These are phyloP conservation scores for Xerophyta viscosa DNA, from an alignment of 106 monocot genomes.

Conservation along the genomic window DNA sequence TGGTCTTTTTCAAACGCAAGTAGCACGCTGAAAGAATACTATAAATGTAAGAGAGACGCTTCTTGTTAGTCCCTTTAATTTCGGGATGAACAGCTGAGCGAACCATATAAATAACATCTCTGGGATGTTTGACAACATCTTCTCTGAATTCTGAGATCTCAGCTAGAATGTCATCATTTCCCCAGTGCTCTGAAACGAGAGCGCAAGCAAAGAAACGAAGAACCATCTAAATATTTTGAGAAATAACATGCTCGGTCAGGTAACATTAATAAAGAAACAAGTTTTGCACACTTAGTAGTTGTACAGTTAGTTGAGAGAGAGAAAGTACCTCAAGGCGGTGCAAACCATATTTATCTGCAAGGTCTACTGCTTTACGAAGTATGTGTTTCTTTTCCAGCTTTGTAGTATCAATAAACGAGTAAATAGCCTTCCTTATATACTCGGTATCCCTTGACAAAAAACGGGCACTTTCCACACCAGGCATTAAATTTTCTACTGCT, in stretches of 20 bases:
- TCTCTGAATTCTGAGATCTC: constrained; percentile 80
- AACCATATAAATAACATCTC: constrained; percentile 59
- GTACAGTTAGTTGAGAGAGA: too few species aligned
- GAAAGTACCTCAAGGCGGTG: constrained; percentile 57
- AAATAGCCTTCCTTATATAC: constrained; percentile 54
- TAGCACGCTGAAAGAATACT: constrained; percentile 73
- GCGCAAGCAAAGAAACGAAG: constrained; percentile 64
- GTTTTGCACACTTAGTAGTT: too few species aligned
- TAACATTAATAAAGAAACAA: neutral
- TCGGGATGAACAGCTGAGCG: constrained; percentile 55
- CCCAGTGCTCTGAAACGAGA: constrained; percentile 84
- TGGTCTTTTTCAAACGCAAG: constrained; percentile 28
- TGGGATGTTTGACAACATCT: constrained; percentile 56
- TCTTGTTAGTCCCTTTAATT: constrained; percentile 71
- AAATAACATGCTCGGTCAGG: neutral
- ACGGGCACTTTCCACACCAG: constrained; percentile 59
- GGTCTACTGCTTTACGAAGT: constrained; percentile 56
- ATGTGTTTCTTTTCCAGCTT: constrained; percentile 75
- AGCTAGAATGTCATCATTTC: constrained; percentile 71
- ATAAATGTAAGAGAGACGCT: constrained; percentile 73
- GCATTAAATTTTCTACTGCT: constrained; percentile 55
- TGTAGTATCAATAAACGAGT: constrained; percentile 67
- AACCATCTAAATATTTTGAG: constrained; percentile 55
- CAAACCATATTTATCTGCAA: constrained; percentile 76
- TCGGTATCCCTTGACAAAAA: constrained; percentile 73